Evolutionary conservation across 768 basidiomycete species (phyloP), one percentile per base, ranked within the genome.

Genomic region (Erythrobasidium yunnanense): DNA sequence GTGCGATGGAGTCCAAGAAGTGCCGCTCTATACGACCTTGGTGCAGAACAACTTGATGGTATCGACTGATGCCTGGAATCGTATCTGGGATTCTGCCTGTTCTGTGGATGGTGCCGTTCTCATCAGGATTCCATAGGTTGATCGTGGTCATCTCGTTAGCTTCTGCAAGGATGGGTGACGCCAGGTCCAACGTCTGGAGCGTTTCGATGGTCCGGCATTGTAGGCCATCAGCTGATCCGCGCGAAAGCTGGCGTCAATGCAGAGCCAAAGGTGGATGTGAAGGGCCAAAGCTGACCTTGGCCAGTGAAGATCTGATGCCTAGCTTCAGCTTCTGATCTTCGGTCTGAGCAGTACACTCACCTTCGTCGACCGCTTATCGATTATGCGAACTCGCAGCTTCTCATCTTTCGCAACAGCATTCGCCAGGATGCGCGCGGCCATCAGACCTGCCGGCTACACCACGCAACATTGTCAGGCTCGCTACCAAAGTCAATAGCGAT

Each of bases 121-220:
- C 62, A 32, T 32, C 62, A 5, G 66, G 46, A 27, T 51, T 51
- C 25, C 63, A 63, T 2, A 67, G 62, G 42, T 42, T 56, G 46
- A 51, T 65, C 11, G 46, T 49, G 2, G 20, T 20, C 60, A 67
- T 46, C 33, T 52, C 13, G 13, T 27, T 2, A 22, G 49, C 49
- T 18, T 49, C 55, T 8, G 71, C 71, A 35, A 71, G 66, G 25
- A 73, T 69, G 3, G 22, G 52, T 51, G 71, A 71, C 20, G 55
- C 46, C 55, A 73, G 66, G 1, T 71, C 72, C 29, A 73, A 51
- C 6, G 55, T 53, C 66, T 73, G 67, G 30, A 73, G 70, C 11
- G 70, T 58, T 62, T 73, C 73, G 32, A 73, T 50, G n/a, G 73
- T 67, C 11, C 73, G 56, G 20, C 60, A 69, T 66, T 73, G n/a